phyloP scores from a whole-genome alignment of 2,329 filamentous ascomycete species.

The Colletotrichum orchidophilum region DNA sequence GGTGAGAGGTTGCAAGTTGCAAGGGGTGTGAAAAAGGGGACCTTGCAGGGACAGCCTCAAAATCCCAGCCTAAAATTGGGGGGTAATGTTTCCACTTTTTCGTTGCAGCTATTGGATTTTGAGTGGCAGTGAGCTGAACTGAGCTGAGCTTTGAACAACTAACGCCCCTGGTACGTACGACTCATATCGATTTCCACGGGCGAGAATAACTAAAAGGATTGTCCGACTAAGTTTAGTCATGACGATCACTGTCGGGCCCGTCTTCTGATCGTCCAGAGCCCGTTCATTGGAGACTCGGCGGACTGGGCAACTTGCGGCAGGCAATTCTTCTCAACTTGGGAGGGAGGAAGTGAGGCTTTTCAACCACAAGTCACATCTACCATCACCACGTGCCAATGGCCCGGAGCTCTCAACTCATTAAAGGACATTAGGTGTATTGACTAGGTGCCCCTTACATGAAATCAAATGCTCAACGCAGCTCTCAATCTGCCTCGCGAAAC shows the following conservation, averaged over 20 bases:
- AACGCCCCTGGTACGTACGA: no score
- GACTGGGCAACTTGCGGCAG: background rate
- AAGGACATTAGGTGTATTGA: no score
- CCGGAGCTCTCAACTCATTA: background rate
- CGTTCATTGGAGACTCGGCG: background rate
- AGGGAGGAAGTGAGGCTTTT: background rate
- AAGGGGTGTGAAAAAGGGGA: background rate
- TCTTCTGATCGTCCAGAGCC: background rate
- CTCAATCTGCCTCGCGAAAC: background rate
- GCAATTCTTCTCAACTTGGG: background rate
- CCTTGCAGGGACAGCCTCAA: background rate
- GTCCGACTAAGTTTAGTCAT: background rate
- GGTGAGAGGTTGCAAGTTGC: background rate
- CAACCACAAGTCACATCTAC: background rate
- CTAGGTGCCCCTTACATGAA: background rate
- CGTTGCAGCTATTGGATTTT: background rate
- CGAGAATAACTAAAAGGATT: background rate
- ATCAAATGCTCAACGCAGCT: background rate
- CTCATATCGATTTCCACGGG: background rate
- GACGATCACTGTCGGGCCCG: slow-evolving; percentile 13
- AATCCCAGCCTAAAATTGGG: background rate
- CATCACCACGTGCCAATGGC: background rate
- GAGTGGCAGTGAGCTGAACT: background rate
- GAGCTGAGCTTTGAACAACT: background rate
- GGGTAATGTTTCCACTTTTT: background rate